These are phyloP conservation scores for Hygrophila difformis DNA, from an alignment of 257 asterid species.

Conservation along the genomic window DNA sequence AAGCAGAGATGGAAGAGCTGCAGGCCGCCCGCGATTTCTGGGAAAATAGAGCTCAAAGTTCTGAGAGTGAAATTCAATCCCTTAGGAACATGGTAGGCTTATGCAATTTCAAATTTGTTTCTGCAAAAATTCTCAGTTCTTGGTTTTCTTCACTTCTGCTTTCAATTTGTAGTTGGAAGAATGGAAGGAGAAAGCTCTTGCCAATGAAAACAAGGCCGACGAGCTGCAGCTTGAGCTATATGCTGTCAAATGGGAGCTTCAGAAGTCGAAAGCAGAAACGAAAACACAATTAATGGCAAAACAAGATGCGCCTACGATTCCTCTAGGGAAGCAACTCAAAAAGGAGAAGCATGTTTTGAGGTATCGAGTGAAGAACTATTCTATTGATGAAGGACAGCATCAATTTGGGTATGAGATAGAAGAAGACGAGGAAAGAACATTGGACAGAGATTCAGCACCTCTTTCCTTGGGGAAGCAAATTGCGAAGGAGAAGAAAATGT, in stretches of 20 bases:
- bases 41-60: slow-evolving; percentile 53
- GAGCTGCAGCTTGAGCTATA: slow-evolving; percentile 32
- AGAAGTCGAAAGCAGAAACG: slow-evolving; percentile 17
- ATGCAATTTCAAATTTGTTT: background rate
- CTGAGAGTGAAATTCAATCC: slow-evolving; percentile 37
- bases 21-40: slow-evolving; percentile 63
- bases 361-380: slow-evolving; percentile 16
- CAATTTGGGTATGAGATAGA: slow-evolving; percentile 1
- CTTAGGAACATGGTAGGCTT: slow-evolving; percentile 45
- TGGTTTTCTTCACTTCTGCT: background rate
- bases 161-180: slow-evolving; percentile 42
- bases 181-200: slow-evolving; percentile 57
- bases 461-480: slow-evolving; percentile 65
- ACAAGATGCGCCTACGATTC: slow-evolving; percentile 17
- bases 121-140: background rate
- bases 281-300: slow-evolving; percentile 1
- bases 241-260: slow-evolving; percentile 26
- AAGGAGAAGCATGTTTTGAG: slow-evolving; percentile 22
- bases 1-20: slow-evolving; percentile 71
- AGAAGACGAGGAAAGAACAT: slow-evolving; percentile 7
- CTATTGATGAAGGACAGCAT: slow-evolving; percentile 7
- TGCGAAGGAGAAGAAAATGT: slow-evolving; percentile 56
- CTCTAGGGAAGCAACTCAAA: slow-evolving; percentile 30
- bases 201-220: slow-evolving; percentile 39
- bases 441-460: slow-evolving; percentile 23